Base-by-base conservation (phyloP, 768 basidiomycete genomes). In the Suillus brevipes region DNA sequence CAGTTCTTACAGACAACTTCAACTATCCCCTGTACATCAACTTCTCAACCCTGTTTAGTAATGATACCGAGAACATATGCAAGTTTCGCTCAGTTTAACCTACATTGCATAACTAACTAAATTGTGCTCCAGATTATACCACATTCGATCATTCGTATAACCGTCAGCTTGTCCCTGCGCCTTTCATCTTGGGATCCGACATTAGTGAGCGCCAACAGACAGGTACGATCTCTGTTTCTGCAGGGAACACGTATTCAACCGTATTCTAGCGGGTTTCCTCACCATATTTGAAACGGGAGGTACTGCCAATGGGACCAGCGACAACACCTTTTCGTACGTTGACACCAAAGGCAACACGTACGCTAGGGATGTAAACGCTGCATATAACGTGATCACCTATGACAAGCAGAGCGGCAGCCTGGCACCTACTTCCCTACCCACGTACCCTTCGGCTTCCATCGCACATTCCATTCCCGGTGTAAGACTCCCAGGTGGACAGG, bases 61-160 rank as follows among this genome's bases (percentile, higher is more conserved):
- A 77, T 12, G 76, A 78, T 7, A 69, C 73, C 13, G 72, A 72
- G 18, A 10, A 10, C 45, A 20, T 60, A 57, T 64, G 75, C 73
- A 71, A 47, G 65, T 42, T 28, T 36, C 8, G 16, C 18, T 16
- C 20, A 16, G 28, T 45, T 42, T 18, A 14, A 31, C 14, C 16
- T 63, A 37, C 25, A 9, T 28, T 23, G 4, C 25, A 66, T 61
- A 14, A 12, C 64, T 68, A 50, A 69, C 34, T 12, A 34, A 16
- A 28, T 34, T 45, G 10, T 4, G n/a, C 12, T 63, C 6, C 59
- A 90, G 88, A 84, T 70, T 79, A 80, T 59, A 76, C 82, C 12
- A 69, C 72, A 3, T 82, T 93, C 64, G 89, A 92, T 69, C 91
- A 91, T 70, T 88, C 87, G 0, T 93, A 91, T 70, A 74, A 85